phyloP scores from a whole-genome alignment of 2,329 filamentous ascomycete species.

The Xylaria sp. region DNA sequence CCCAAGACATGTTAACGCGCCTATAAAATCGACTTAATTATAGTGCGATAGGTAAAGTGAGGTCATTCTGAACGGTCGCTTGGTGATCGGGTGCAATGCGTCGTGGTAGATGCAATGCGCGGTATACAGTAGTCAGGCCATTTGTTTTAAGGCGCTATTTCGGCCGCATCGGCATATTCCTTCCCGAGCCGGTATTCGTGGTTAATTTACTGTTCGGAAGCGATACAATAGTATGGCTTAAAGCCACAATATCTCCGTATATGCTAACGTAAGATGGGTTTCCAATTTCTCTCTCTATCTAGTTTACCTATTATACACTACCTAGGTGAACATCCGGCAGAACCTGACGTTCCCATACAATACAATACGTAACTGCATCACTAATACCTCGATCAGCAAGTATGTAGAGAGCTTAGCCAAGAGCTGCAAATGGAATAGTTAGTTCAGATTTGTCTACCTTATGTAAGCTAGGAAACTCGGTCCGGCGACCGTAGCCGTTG shows the following conservation, averaged over 20 bases:
- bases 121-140: background rate
- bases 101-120: too few species aligned
- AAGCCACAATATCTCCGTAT: too few species aligned
- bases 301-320: background rate
- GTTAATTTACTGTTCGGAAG: background rate
- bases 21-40: slow-evolving; percentile 3
- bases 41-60: background rate
- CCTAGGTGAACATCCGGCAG: background rate
- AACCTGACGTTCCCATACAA: background rate
- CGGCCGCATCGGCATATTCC: slow-evolving; percentile 19
- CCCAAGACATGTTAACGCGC: slow-evolving; percentile 5
- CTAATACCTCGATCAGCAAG: background rate
- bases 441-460: background rate
- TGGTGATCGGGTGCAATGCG: background rate
- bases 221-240: too few species aligned
- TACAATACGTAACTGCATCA: background rate
- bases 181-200: background rate
- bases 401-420: too few species aligned
- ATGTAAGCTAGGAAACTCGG: slow-evolving; percentile 20
- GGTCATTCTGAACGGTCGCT: background rate
- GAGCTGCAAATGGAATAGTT: background rate
- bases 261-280: too few species aligned
- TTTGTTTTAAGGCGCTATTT: slow-evolving; percentile 33
- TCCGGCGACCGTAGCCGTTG: slow-evolving; percentile 6
- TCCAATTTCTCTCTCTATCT: background rate